Evolutionary conservation across 768 basidiomycete species (phyloP).

Genomic region (Pleurotus djamor): DNA sequence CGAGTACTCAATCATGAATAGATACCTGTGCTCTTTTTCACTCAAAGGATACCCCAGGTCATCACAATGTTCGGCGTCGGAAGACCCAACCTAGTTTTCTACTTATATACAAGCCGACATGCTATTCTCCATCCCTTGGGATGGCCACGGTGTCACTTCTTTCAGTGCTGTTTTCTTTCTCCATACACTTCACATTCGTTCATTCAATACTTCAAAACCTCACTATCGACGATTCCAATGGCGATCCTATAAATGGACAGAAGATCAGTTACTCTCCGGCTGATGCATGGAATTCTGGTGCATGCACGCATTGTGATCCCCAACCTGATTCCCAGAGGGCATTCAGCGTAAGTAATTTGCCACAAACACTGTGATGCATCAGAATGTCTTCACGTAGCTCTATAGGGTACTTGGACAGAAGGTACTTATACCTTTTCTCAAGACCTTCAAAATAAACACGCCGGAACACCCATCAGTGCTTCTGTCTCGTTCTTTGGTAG

Average conservation of each 20-base stretch:
- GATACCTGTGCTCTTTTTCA: no score
- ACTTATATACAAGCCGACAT: no score
- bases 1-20: no score
- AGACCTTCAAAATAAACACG: not conserved
- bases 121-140: no score
- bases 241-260: conserved; percentile 25
- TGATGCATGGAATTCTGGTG: conserved; percentile 26
- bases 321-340: conserved; percentile 15
- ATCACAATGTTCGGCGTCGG: no score
- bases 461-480: conserved; percentile 17
- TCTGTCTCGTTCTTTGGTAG: conserved; percentile 31
- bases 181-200: not conserved
- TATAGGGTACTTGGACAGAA: conserved; percentile 6
- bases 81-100: no score
- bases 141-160: not conserved
- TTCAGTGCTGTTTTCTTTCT: not conserved
- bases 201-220: conserved; percentile 24
- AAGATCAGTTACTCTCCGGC: conserved; percentile 28
- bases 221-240: conserved; percentile 39
- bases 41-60: no score
- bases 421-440: conserved; percentile 1
- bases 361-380: not conserved
- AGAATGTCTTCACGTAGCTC: not conserved
- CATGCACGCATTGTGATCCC: conserved; percentile 22
- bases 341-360: conserved; percentile 6